Evolutionary conservation across 768 basidiomycete genomes (phyloP), one percentile per base, ranked within the genome.

Genomic region (Leucosporidium creatinivorum): DNA sequence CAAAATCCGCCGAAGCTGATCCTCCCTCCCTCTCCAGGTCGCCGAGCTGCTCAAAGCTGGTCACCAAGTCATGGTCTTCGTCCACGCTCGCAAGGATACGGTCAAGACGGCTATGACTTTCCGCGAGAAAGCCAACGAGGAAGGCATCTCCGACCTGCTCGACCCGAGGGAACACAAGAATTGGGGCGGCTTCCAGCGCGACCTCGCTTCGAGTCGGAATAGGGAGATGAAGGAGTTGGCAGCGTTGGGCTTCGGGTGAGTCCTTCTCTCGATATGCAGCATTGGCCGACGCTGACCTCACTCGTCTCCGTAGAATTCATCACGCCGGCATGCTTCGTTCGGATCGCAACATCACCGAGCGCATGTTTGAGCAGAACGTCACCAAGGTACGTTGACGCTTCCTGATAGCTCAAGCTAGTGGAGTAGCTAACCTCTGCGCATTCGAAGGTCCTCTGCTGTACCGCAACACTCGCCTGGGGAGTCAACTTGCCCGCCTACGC

Each of bases 1-100:
- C 87, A 3, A 87, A 89, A 36, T 81, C 97, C 9, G 89, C 98
- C 33, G 82, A 80, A n/a, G 84, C 86, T 73, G 96, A 93, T 4
- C 96, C 98, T 79, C 96, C 39, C 39, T 44, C n/a, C 19, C 12
- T 25, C 1, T 28, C 1, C 66, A 79, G 79, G 92, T 98, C 25
- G 84, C 87, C 4, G 88, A 89, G 44, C 81, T 98, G 9, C 89
- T 98, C 33, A 82, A 80, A n/a, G 84, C 86, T 73, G 96, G 93
- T 4, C 96, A 99, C 79, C 96, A 98, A 78, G 92, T 96, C 68
- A 98, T 99, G 93, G 93, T 99, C 0, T 99, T 99, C 75, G 96
- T 99, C 13, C 96, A 99, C 78, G 91, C 96, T 19, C 84, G 96
- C 36, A 98, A 96, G 80, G 96, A 98, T 76, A 99, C 96, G 0